Evolutionary conservation across 371 early-diverging fungal genomes (phyloP).

Genomic region (Mucor velutinosus): DNA sequence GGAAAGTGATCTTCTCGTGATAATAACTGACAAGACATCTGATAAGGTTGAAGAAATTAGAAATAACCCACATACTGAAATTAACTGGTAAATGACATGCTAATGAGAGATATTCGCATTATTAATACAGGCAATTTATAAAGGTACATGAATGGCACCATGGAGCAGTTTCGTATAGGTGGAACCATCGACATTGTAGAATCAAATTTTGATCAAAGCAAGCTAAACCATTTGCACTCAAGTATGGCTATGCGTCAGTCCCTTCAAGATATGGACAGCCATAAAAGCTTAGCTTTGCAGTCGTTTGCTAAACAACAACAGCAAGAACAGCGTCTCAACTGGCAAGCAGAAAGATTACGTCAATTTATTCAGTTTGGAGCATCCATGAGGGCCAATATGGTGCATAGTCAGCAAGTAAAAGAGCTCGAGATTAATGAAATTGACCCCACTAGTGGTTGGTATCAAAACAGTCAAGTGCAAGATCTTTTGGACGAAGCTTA

Average conservation of each 20-base stretch:
- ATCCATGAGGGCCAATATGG: slow-evolving; percentile 14
- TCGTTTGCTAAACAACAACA: slow-evolving; percentile 24
- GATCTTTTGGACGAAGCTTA: slow-evolving; percentile 34
- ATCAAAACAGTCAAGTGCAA: slow-evolving; percentile 26
- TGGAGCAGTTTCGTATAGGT: slow-evolving; percentile 41
- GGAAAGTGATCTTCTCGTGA: slow-evolving; percentile 41
- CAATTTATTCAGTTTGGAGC: slow-evolving; percentile 25
- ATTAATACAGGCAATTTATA: not conserved
- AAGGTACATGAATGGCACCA: slow-evolving; percentile 43
- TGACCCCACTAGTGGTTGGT: slow-evolving; percentile 24
- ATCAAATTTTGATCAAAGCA: slow-evolving; percentile 1
- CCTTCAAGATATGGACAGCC: not conserved
- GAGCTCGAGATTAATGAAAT: slow-evolving; percentile 14
- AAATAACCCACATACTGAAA: slow-evolving; percentile 34
- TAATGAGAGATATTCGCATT: not conserved
- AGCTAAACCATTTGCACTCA: slow-evolving; percentile 11
- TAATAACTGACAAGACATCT: slow-evolving; percentile 43
- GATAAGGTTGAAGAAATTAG: slow-evolving; percentile 40
- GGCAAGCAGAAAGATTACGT: slow-evolving; percentile 43
- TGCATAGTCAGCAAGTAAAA: not conserved
- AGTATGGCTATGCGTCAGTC: not conserved
- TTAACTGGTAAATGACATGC: slow-evolving; percentile 36
- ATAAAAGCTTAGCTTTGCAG: slow-evolving; percentile 20
- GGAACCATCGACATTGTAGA: slow-evolving; percentile 20
- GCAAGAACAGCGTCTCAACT: slow-evolving; percentile 23